Conservation (phyloP, 345 rosid genomes). For the Xanthoceras sorbifolium region DNA sequence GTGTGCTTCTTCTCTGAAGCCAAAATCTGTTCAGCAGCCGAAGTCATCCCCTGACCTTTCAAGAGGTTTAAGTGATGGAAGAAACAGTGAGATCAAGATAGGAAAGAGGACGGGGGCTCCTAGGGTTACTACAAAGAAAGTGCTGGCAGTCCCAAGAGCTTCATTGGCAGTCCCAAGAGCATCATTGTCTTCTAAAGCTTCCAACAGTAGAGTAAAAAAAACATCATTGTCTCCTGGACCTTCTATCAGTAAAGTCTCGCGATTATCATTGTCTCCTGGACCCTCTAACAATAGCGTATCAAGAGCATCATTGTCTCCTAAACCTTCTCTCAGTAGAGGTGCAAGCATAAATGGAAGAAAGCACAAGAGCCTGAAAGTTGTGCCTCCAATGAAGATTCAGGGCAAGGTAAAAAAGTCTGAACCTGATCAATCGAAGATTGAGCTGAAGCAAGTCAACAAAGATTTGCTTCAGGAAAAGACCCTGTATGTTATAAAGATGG, state of each 20-base stretch:
- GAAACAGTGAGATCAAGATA: constrained; percentile 31
- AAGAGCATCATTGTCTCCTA: constrained; percentile 36
- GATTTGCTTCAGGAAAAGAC: constrained; percentile 60
- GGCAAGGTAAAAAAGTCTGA: constrained; percentile 33
- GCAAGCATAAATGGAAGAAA: constrained; percentile 41
- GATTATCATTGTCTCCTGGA: constrained; percentile 31
- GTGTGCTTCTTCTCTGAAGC: constrained; percentile 36
- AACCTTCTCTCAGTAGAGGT: constrained; percentile 29
- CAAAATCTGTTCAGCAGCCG: constrained; percentile 26
- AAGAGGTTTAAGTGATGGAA: constrained; percentile 28
- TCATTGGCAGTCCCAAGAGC: constrained; percentile 21
- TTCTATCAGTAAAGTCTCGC: constrained; percentile 12
- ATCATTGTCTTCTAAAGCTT: constrained; percentile 31
- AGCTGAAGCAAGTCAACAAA: constrained; percentile 18
- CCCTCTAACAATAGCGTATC: constrained; percentile 28
- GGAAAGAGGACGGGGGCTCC: constrained; percentile 30
- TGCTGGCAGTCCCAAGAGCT: constrained; percentile 15
- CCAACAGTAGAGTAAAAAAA: constrained; percentile 31
- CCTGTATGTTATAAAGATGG: constrained; percentile 61
- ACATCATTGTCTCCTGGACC: constrained; percentile 26
- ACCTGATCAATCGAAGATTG: constrained; percentile 27
- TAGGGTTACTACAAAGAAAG: constrained; percentile 31
- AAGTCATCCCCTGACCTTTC: constrained; percentile 31
- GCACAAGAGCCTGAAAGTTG: constrained; percentile 32
- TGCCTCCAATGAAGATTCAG: constrained; percentile 37